These are phyloP conservation scores for Oryza brachyantha DNA, from an alignment of 176 grass and related monocot genomes.

Conservation along the genomic window DNA sequence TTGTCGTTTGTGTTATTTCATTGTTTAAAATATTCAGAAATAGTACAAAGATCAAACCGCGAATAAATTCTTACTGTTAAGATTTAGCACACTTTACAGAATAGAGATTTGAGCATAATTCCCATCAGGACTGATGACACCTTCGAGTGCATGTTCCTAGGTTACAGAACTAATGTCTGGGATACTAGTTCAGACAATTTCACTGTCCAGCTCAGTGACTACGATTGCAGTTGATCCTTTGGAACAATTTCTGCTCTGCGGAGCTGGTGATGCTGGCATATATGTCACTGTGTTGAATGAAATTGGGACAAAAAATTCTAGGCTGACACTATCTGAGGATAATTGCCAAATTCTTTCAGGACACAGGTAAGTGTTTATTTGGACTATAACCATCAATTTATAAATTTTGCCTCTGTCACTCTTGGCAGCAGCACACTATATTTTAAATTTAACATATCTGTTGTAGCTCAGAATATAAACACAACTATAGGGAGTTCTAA, in stretches of 20 bases:
- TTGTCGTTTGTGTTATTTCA: neutral
- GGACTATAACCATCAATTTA: neutral
- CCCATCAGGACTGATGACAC: neutral
- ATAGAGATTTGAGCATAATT: neutral
- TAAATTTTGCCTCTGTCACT: neutral
- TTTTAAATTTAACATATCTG: neutral
- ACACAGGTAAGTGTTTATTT: slow-evolving; percentile 25
- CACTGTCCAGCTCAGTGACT: slow-evolving; percentile 11
- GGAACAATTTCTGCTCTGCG: slow-evolving; percentile 29
- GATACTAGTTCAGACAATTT: slow-evolving; percentile 5
- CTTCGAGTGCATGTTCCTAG: neutral
- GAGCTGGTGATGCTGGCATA: slow-evolving; percentile 18
- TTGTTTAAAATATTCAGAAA: neutral
- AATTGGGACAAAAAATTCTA: neutral
- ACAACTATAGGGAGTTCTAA: neutral
- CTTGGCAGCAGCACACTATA: neutral
- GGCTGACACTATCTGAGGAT: slow-evolving; percentile 1
- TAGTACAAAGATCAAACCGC: neutral
- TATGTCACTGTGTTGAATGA: slow-evolving; percentile 10
- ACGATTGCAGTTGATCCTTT: slow-evolving; percentile 2
- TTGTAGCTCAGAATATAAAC: neutral
- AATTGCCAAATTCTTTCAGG: slow-evolving; percentile 19
- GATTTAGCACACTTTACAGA: neutral
- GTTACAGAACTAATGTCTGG: slow-evolving; percentile 31
- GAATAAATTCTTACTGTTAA: neutral